Base-by-base conservation (phyloP, 2,329 filamentous ascomycete genomes). In the Ophiostoma montium region DNA sequence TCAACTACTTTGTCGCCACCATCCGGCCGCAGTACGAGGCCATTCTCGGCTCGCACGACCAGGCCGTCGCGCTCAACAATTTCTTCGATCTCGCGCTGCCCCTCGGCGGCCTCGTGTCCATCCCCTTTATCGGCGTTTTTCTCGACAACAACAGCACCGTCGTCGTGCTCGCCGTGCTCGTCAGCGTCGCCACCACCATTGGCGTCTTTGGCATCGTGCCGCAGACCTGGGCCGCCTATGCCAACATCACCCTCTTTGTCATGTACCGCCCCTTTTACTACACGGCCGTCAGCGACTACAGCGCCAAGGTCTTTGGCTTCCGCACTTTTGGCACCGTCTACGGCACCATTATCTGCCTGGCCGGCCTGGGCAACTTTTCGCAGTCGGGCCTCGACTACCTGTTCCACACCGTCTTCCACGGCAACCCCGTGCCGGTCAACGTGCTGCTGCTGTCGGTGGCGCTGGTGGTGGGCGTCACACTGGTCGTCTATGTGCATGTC, bases 301-400 rank as follows among this genome's bases (percentile, higher is more conserved):
- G 79, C 18, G 87, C 86, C 53, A 94, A 94, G 66, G 87, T 95
- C 33, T 95, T 95, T 62, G 88, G 88, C 15, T 94, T 94, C 66
- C 75, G 80, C 53, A 94, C 87, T 0, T 95, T 95, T 57, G 89
- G 88, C 42, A 94, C 86, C 50, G 87, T 95, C n/a, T 95, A 95
- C 64, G 88, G 88, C 11, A 73, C 89, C 18, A 84, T 94, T 56
- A 94, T 95, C 57, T 94, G 86, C 64, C 67, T 92, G 2, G 82
- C 87, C 0, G 88, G 89, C 0, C 63, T 95, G 1, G 74, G 88
- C 59, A 94, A 94, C 64, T 89, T 95, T 59, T 77, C 77, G 1
- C 87, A 94, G 67, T 82, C 82, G 5, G 86, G 76, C 0, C 70
- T 95, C 32, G 88, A 95, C 62, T 77, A 81, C 21, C 62, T 90